phyloP scores from a whole-genome alignment of 163 green algal species.

The Chlorella variabilis region DNA sequence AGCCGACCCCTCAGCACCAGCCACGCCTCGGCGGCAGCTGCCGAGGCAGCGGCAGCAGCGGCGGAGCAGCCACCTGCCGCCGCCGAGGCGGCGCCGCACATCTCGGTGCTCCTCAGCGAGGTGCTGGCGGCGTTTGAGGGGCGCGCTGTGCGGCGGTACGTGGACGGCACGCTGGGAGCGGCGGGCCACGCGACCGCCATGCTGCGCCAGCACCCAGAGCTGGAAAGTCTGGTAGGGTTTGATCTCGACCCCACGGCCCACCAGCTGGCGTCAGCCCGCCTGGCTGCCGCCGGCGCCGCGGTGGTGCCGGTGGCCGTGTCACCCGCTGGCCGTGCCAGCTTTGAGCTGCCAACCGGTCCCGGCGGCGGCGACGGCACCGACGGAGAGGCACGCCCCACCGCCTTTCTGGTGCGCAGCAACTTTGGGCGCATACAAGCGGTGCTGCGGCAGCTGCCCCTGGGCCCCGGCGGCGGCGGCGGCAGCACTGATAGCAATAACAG shows the following conservation, averaged over 20 bases:
- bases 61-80: not conserved
- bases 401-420: conserved; percentile 36
- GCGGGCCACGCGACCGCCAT: conserved; percentile 82
- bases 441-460: conserved; percentile 30
- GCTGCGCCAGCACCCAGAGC: conserved; percentile 74
- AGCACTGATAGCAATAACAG: not conserved
- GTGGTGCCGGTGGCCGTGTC: conserved; percentile 19
- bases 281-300: conserved; percentile 32
- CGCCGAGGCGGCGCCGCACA: conserved; percentile 56
- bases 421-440: conserved; percentile 15
- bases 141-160: conserved; percentile 54
- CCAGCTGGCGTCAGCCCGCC: conserved; percentile 58
- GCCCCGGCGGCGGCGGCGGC: not conserved
- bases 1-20: not conserved
- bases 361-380: not conserved
- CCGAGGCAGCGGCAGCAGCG: not conserved
- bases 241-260: conserved; percentile 89
- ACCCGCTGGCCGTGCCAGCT: not conserved
- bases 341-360: not conserved
- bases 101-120: conserved; percentile 77
- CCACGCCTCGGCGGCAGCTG: not conserved
- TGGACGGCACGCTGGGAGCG: conserved; percentile 94
- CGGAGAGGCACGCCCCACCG: not conserved
- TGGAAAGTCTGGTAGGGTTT: conserved; percentile 82
- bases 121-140: conserved; percentile 68